Conservation (phyloP, 176 grass and related monocot genomes). For the Ensete ventricosum region DNA sequence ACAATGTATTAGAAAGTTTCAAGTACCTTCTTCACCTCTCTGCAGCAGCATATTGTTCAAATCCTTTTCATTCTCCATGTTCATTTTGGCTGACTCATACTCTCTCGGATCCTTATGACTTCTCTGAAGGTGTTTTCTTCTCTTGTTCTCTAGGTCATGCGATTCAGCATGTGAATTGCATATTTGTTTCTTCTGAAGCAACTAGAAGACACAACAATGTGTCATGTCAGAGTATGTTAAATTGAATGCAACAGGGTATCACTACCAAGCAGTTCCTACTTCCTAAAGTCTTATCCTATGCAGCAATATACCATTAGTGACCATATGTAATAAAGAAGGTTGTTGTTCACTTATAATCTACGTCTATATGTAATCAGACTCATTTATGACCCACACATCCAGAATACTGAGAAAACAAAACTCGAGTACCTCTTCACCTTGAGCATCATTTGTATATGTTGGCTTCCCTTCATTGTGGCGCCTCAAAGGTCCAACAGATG, state of each 20-base stretch:
- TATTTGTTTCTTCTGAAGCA: not conserved
- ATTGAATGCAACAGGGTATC: not conserved
- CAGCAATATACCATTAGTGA: not conserved
- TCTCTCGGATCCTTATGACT: not conserved
- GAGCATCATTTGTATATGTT: not conserved
- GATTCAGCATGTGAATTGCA: not conserved
- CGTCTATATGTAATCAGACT: not conserved
- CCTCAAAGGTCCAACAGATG: not conserved
- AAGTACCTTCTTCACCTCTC: not conserved
- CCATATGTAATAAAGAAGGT: not conserved
- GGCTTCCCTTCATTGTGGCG: not conserved
- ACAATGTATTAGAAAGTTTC: not conserved
- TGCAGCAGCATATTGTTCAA: not conserved
- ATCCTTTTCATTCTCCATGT: not conserved
- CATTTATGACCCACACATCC: not conserved
- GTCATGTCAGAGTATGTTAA: not conserved
- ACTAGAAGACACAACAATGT: not conserved
- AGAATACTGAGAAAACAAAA: not conserved
- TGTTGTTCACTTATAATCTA: not conserved
- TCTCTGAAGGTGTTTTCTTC: not conserved
- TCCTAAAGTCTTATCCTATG: not conserved
- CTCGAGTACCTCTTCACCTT: not conserved
- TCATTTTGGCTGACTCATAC: not conserved
- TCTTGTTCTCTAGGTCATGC: not conserved
- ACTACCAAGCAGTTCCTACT: not conserved